phyloP scores from a whole-genome alignment of 1,284 basidiomycete species.

The Blastosporella zonata region DNA sequence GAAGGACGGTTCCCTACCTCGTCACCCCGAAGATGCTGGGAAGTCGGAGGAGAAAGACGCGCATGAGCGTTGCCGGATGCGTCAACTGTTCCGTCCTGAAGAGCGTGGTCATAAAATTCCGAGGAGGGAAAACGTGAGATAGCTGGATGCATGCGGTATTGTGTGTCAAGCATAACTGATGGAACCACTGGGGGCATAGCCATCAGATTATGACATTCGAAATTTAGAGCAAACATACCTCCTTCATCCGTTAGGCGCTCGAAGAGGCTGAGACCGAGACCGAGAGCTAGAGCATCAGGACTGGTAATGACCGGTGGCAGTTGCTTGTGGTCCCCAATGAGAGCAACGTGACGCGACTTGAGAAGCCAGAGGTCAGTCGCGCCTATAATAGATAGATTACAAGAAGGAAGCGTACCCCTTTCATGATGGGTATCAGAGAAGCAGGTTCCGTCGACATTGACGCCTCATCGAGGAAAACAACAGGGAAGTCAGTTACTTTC shows the following conservation, averaged over 20 bases:
- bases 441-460: conserved; percentile 95
- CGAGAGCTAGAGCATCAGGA: conserved; percentile 64
- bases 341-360: conserved; percentile 76
- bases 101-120: conserved; percentile 75
- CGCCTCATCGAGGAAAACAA: conserved; percentile 93
- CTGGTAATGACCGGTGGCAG: conserved; percentile 88
- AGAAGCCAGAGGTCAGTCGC: conserved; percentile 15
- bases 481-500: conserved; percentile 80
- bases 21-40: conserved; percentile 43
- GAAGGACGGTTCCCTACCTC: conserved; percentile 37
- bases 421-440: conserved; percentile 83
- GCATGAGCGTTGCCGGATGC: conserved; percentile 49
- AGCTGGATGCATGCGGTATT: conserved; percentile 93
- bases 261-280: conserved; percentile 81
- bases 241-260: conserved; percentile 83
- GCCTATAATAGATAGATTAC: background rate
- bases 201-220: conserved; percentile 2
- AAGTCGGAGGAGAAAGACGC: conserved; percentile 56
- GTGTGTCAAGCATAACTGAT: conserved; percentile 85
- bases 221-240: conserved; percentile 42
- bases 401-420: conserved; percentile 61
- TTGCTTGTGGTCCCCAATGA: conserved; percentile 97
- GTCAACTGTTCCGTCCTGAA: conserved; percentile 75
- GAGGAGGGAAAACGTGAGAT: conserved; percentile 84
- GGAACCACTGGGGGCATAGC: conserved; percentile 54